phyloP scores from a whole-genome alignment of 2,329 filamentous ascomycete genomes.

The Scedosporium aurantiacum region DNA sequence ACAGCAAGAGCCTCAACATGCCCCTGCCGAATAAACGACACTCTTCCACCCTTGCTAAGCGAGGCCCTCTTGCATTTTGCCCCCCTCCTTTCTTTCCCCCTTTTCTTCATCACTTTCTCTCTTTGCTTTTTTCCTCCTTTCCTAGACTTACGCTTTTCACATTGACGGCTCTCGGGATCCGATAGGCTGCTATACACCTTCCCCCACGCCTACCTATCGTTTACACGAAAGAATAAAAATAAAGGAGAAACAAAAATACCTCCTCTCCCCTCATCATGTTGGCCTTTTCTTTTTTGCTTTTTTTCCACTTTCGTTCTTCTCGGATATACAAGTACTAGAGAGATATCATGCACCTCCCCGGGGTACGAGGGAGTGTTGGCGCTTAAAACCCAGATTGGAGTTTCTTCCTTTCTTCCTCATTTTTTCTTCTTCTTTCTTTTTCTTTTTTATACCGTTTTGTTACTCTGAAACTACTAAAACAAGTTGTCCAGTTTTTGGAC shows the following conservation, averaged over 20 bases:
- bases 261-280: neutral
- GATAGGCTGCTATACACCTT: too few relatives aligned
- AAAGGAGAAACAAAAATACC: neutral
- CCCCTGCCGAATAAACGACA: neutral
- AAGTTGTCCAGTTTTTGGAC: slow-evolving; percentile 1
- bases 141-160: too few relatives aligned
- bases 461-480: neutral
- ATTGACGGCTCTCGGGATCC: too few relatives aligned
- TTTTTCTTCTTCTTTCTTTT: neutral
- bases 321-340: neutral
- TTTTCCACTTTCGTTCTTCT: neutral
- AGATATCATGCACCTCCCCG: neutral
- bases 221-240: neutral
- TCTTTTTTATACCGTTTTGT: neutral
- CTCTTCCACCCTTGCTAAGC: neutral
- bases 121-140: neutral
- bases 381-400: neutral
- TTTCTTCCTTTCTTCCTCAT: neutral
- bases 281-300: neutral
- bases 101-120: neutral
- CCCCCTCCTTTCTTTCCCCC: neutral
- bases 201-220: too few relatives aligned
- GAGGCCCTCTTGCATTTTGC: neutral
- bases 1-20: neutral
- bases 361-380: neutral